Evolutionary conservation across 495 filamentous ascomycete genomes (phyloP), one percentile per base, ranked within the genome.

Genomic region (Neurospora tetraspora): DNA sequence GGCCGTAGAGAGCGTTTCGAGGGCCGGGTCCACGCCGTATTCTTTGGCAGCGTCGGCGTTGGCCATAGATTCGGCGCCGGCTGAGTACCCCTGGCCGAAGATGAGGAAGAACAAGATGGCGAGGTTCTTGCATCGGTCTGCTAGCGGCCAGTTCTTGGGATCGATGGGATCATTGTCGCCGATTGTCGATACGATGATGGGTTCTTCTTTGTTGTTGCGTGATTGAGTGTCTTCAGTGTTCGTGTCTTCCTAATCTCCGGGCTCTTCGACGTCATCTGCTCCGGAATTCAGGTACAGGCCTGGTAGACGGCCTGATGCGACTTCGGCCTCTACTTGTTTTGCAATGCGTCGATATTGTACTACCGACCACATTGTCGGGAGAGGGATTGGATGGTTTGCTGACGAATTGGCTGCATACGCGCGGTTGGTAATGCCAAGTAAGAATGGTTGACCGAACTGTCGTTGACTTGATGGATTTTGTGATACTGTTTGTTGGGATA

Each of bases 101-200:
- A 79, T 80, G 45, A 83, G 73, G 71, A 82, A 75, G 5, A 73
- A 77, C 10, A 84, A 73, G 65, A 84, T 82, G 74, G 80, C 78
- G 38, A 81, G 75, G 71, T 76, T 81, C 68, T 80, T 82, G 73
- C 71, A 74, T 8, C 80, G 71, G 23, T 43, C 38, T 7, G 70
- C 31, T 16, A 81, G 74, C 18, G 79, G 72, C 80, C 80, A 82
- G 73, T 82, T 81, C 10, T 72, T 65, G 65, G 79, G 79, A 69
- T 81, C 73, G 42, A 77, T 72, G 9, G 77, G 78, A 42, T 81
- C 80, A 61, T 34, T 27, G 2, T 18, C 53, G 23, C 53, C 53
- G 53, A 61, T 27, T 27, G 53, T 31, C 14, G 53, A 61, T 5
- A 61, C 53, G 27, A 61, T 34, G 3, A 79, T 47, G 38, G 73